Evolutionary conservation across 2,329 filamentous ascomycete species (phyloP), one percentile per base, ranked within the genome.

Genomic region (Hypoxylon sp.): DNA sequence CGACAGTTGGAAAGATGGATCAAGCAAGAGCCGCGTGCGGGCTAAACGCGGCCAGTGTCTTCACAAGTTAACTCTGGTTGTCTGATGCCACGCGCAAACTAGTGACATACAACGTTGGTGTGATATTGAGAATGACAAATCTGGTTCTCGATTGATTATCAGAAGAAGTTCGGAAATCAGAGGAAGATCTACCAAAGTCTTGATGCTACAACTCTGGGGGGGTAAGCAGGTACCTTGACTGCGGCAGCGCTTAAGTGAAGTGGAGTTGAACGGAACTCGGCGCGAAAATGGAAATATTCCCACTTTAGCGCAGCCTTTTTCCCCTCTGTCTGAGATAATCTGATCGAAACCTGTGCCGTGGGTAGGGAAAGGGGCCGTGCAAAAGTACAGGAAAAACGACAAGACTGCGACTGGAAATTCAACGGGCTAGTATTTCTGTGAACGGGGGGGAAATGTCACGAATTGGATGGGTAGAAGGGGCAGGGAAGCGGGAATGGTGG

Each of bases 261-360:
- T 75, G 73, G 73, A 73, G 73, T 65, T 53, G 56, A 66, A 57
- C 69, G 61, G 67, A 64, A 61, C 54, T 59, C 65, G 68, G 66
- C 59, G 64, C 70, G 67, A 67, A 74, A 70, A 70, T 75, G 72
- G 73, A 74, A 74, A 75, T 75, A 73, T 70, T 53, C 64, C 60
- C 55, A 56, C 12, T 46, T 33, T 59, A 60, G 52, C 49, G 64
- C 53, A 55, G 58, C 28, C 54, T 57, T 26, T 50, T 26, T 50
- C 44, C 42, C 45, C 36, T 54, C 49, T 50, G 40, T 64, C 57
- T 40, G 55, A 44, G 61, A 65, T 61, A 65, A 64, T 68, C 59
- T 64, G 68, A 68, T 70, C 68, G 63, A 66, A 66, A 67, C 61
- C 57, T 61, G 69, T 64, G 64, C 62, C 64, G 67, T 50, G 51